Base-by-base conservation (phyloP, 1,139 yeast genomes). In the Yamadazyma dendronema region DNA sequence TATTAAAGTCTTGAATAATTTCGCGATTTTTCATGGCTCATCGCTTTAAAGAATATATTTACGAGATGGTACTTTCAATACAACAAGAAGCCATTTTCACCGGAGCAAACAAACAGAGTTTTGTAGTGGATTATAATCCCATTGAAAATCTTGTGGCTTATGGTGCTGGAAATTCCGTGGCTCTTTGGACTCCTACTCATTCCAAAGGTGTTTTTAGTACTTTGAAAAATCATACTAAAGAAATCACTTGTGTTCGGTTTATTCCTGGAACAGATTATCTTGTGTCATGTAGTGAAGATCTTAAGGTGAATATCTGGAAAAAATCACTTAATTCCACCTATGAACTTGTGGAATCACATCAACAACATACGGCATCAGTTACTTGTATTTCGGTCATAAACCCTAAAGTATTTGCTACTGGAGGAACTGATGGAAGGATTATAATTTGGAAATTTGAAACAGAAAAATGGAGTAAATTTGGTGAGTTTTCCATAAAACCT, bases 101-200 rank as follows among this genome's bases (percentile, higher is more conserved):
- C 12, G 97, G 96, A 6, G 94, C 90, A 23, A 88, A 88, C 55
- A 76, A 78, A 46, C 90, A 84, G 50, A 73, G 84, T 9, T 78
- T 75, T 48, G 81, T 78, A 4, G 76, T 86, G 8, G 94, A 82
- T 51, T 77, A 73, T 53, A 67, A 71, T 45, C 44, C 56, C 0
- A 41, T 43, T 0, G 52, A 53, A 11, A 59, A 66, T 15, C 42
- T 74, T 4, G 70, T 85, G 8, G 96, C 95, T 0, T 88, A 67
- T 59, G 96, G 95, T 9, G 92, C 95, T 0, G 80, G 81, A 2
- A 72, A 69, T 36, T 73, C 78, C n/a, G 65, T 89, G 32, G 94
- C 94, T 0, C 57, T 88, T 30, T 87, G 95, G 94, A 62, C 72
- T 24, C 87, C 92, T 2, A 52, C 74, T 19, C 39, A 54, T 27